These are phyloP conservation scores for Inga laurina DNA, from an alignment of 306 rosid genomes.

Conservation along the genomic window DNA sequence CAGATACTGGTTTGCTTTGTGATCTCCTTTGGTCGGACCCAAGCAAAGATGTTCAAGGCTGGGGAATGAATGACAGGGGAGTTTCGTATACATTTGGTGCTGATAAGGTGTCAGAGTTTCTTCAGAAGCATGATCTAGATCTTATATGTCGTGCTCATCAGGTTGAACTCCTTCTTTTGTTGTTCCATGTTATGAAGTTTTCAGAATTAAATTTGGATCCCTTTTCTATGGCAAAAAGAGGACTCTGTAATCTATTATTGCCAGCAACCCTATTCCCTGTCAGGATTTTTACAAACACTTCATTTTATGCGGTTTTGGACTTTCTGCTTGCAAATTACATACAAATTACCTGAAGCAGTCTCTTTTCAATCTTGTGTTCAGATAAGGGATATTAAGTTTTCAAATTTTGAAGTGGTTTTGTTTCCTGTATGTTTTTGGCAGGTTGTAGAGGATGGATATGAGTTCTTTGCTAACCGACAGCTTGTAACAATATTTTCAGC, in stretches of 20 bases:
- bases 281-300: not conserved
- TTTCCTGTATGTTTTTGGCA: slow-evolving; percentile 37
- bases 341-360: not conserved
- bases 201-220: slow-evolving; percentile 31
- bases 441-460: slow-evolving; percentile 97
- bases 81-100: slow-evolving; percentile 95
- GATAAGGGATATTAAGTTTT: slow-evolving; percentile 11
- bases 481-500: slow-evolving; percentile 97
- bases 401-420: slow-evolving; percentile 20
- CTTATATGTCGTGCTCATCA: slow-evolving; percentile 98
- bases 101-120: slow-evolving; percentile 77
- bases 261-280: slow-evolving; percentile 20
- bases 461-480: slow-evolving; percentile 82
- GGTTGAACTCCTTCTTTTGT: slow-evolving; percentile 49
- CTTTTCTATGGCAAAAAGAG: slow-evolving; percentile 14
- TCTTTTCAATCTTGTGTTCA: not conserved
- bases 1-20: slow-evolving; percentile 91
- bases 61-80: slow-evolving; percentile 97
- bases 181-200: slow-evolving; percentile 26
- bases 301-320: not conserved
- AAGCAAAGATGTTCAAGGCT: slow-evolving; percentile 75
- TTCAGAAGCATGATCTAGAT: slow-evolving; percentile 91
- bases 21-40: slow-evolving; percentile 99
- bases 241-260: slow-evolving; percentile 20
- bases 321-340: slow-evolving; percentile 16